Evolutionary conservation across 2,329 filamentous ascomycete genomes (phyloP).

Genomic region (Emmonsiellopsis sp.): DNA sequence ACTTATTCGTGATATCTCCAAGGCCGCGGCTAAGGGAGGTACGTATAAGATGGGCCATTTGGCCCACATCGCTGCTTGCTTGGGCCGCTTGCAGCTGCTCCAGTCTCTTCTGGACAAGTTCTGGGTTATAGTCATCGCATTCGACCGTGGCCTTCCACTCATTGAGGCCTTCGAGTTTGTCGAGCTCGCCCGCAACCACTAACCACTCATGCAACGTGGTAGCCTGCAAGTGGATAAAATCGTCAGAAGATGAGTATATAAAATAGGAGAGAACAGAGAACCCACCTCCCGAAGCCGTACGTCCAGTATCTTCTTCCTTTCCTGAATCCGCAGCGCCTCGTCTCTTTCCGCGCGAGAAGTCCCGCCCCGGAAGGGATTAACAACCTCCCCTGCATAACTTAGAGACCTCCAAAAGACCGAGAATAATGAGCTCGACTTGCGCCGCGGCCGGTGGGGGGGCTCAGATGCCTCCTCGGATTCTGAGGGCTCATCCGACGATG

Average conservation of each 20-base stretch:
- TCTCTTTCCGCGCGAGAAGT: slow-evolving; percentile 43
- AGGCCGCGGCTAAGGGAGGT: slow-evolving; percentile 72
- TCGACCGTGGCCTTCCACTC: slow-evolving; percentile 64
- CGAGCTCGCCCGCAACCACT: slow-evolving; percentile 64
- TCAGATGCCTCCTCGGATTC: background rate
- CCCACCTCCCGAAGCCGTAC: slow-evolving; percentile 57
- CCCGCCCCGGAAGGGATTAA: slow-evolving; percentile 42
- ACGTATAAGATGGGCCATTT: slow-evolving; percentile 72
- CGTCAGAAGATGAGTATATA: background rate
- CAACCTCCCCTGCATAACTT: slow-evolving; percentile 25
- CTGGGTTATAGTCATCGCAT: slow-evolving; percentile 61
- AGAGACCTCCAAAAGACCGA: slow-evolving; percentile 18
- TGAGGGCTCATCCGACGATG: background rate
- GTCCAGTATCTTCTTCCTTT: slow-evolving; percentile 54
- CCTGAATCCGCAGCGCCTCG: slow-evolving; percentile 40
- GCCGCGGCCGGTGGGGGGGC: slow-evolving; percentile 14
- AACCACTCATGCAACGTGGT: slow-evolving; percentile 59
- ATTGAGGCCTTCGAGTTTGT: slow-evolving; percentile 69
- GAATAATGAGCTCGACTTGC: slow-evolving; percentile 22
- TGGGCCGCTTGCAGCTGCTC: slow-evolving; percentile 66
- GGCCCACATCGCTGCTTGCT: slow-evolving; percentile 58
- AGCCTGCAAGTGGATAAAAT: slow-evolving; percentile 7
- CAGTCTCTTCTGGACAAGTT: slow-evolving; percentile 60
- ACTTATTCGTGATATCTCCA: slow-evolving; percentile 74
- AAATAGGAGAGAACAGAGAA: slow-evolving; percentile 9